These are phyloP conservation scores for Cantharellus anzutake DNA, from an alignment of 768 basidiomycete species.

Conservation along the genomic window DNA sequence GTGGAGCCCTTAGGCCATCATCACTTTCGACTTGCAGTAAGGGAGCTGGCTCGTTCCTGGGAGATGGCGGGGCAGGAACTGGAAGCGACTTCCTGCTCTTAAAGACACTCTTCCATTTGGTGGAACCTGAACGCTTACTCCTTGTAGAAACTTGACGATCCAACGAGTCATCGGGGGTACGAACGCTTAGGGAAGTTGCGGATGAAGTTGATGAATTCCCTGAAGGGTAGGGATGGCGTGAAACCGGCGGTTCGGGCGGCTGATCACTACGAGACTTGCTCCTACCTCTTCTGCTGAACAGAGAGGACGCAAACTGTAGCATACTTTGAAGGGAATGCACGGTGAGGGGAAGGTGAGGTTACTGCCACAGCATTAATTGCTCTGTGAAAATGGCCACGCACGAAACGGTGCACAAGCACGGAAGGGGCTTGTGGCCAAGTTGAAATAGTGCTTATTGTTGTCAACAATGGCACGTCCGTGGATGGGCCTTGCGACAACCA, in stretches of 20 bases:
- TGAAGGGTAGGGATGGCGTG: background rate
- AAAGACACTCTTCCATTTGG: background rate
- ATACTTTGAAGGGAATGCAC: background rate
- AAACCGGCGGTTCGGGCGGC: background rate
- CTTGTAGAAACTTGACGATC: background rate
- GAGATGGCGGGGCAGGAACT: too few species aligned
- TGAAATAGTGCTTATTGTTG: too few species aligned
- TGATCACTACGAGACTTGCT: background rate
- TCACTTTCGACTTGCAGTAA: too few species aligned
- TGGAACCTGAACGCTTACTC: background rate
- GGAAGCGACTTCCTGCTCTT: background rate
- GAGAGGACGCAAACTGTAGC: background rate
- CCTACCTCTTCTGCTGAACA: background rate
- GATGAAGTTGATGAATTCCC: background rate
- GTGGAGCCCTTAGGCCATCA: too few species aligned
- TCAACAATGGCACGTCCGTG: too few species aligned
- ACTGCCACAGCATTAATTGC: too few species aligned
- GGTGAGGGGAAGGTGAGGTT: too few species aligned
- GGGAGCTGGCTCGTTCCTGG: too few species aligned
- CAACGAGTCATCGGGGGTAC: background rate
- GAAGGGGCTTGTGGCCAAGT: too few species aligned
- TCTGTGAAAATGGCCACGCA: too few species aligned
- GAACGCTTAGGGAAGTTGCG: background rate
- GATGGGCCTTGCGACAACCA: too few species aligned
- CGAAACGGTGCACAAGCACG: too few species aligned